A percentile compares a stretch with the other conserved stretches of the same genome.
Conservation (phyloP, 352 stramenopile genomes). For the Phytophthora tubulina region DNA sequence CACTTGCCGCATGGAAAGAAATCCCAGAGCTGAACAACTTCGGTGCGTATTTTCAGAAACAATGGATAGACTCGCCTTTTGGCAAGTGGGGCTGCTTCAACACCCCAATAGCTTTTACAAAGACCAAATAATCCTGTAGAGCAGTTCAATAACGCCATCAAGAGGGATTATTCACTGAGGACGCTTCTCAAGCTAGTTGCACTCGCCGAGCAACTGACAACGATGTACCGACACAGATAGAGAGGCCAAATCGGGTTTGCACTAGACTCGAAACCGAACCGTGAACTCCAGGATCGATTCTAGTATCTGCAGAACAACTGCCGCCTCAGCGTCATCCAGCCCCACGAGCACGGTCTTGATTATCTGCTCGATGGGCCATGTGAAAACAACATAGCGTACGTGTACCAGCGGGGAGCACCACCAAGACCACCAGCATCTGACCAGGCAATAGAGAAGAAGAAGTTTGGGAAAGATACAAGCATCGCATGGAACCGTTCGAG, state of each 20-base stretch:
- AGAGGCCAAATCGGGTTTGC: background rate
- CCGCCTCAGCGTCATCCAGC: background rate
- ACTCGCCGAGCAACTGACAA: no score
- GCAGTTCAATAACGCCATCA: conserved; percentile 18
- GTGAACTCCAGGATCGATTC: conserved; percentile 4
- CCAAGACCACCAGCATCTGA: background rate
- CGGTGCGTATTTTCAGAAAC: no score
- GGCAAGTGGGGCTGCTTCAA: conserved; percentile 1
- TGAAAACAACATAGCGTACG: conserved; percentile 14
- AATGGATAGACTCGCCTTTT: background rate
- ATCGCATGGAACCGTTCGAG: background rate
- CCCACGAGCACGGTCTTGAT: conserved; percentile 8
- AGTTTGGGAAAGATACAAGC: conserved; percentile 9
- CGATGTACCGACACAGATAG: conserved; percentile 10
- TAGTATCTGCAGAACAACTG: conserved; percentile 1
- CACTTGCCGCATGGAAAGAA: no score
- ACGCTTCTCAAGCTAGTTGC: no score
- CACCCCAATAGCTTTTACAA: background rate
- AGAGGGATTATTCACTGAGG: conserved; percentile 30
- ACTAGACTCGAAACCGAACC: conserved; percentile 14
- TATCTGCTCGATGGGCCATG: conserved; percentile 6
- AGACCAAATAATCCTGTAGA: conserved; percentile 12
- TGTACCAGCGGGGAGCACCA: background rate
- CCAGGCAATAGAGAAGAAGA: conserved; percentile 4
- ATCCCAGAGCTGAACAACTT: no score